Evolutionary conservation across 2,329 filamentous ascomycete genomes (phyloP), one percentile per base, ranked within the genome.

Genomic region (Trichoderma sp.): DNA sequence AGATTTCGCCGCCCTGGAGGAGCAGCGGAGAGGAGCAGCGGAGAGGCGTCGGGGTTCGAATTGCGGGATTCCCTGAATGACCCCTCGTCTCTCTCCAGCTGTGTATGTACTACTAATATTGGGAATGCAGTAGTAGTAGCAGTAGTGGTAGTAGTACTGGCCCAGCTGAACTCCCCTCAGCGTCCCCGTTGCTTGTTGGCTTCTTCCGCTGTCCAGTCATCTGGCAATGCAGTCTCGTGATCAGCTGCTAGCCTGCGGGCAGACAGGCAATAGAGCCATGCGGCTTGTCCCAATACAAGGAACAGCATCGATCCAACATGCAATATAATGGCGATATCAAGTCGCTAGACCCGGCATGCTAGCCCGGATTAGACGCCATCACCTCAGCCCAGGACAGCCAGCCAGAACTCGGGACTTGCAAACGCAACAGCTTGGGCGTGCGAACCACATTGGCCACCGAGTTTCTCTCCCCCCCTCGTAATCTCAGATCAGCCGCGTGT

Each of bases 401-500:
- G 42, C 42, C 42, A 48, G 22, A 35, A 9, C 4, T 13, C 29
- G 29, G 12, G n/a, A 22, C n/a, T n/a, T n/a, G n/a, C 19, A n/a
- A 54, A 15, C 22, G 48, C 48, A n/a, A n/a, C n/a, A n/a, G n/a
- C n/a, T n/a, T 42, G 35, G 25, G 54, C 2, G 34, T 29, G 37
- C 25, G 57, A 32, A 25, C 57, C 57, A 45, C n/a, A 6, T 42
- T 48, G 57, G 57, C 37, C 25, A 60, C 25, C 39, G 22, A 22
- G 13, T 9, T 45, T 45, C 15, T 7, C 42, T 29, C 29, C 34
- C 22, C 13, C 42, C 53, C 29, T 27, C 22, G 54, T 25, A 54
- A 64, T 54, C 50, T 64, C 25, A 45, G 60, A 45, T 64, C 50
- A 64, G 61, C 50, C 50, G 50, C 32, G 50, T 53, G 22, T 54